Evolutionary conservation across 1,139 yeast genomes (phyloP).

Genomic region (Pichia sp.): DNA sequence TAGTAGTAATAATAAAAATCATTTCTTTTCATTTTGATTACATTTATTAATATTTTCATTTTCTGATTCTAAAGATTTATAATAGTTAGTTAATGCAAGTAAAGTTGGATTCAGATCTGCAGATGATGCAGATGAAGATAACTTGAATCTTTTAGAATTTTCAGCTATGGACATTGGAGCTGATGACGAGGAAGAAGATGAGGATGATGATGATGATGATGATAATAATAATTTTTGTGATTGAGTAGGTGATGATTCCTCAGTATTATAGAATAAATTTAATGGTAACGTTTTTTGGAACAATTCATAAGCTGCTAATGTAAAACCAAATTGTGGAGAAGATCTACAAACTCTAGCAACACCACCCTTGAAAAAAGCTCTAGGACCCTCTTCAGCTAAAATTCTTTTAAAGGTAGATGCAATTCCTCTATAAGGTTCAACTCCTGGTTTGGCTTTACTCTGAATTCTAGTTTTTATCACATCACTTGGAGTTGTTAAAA

Average conservation of each 20-base stretch:
- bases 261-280: constrained; percentile 30
- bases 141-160: constrained; percentile 26
- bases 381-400: constrained; percentile 51
- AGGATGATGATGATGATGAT: not conserved
- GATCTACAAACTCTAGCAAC: constrained; percentile 92
- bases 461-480: constrained; percentile 94
- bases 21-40: no score
- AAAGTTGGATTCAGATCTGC: constrained; percentile 27
- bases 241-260: constrained; percentile 5
- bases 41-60: not conserved
- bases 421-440: constrained; percentile 70
- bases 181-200: not conserved
- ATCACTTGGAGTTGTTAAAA: constrained; percentile 92
- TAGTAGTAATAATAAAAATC: no score
- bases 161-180: constrained; percentile 17
- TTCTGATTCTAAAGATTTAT: constrained; percentile 11
- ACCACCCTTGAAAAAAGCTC: constrained; percentile 94
- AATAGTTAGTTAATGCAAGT: constrained; percentile 15
- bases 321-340: constrained; percentile 96
- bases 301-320: constrained; percentile 91
- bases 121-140: constrained; percentile 22
- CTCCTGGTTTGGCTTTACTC: constrained; percentile 74
- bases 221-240: no score
- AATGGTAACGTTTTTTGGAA: constrained; percentile 59
- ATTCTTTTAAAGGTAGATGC: constrained; percentile 71